These are phyloP conservation scores for Medicago arabica DNA, from an alignment of 306 rosid genomes.

Conservation along the genomic window DNA sequence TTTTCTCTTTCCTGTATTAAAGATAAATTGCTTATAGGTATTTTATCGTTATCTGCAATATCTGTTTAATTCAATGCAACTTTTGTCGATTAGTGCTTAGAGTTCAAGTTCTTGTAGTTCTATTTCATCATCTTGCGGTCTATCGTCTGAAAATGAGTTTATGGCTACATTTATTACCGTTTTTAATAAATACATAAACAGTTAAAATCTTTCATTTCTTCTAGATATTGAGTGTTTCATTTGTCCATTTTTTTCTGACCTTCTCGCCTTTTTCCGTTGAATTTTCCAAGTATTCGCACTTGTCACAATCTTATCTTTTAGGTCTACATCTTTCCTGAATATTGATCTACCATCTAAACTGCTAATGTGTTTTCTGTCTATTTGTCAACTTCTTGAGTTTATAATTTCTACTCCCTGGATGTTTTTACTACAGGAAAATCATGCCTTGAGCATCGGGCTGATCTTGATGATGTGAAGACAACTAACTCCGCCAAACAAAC, in stretches of 20 bases:
- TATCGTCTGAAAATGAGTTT: slow-evolving; percentile 14
- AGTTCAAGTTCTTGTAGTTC: slow-evolving; percentile 22
- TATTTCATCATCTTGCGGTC: background rate
- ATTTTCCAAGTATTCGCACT: slow-evolving; percentile 1
- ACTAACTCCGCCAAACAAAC: slow-evolving; percentile 48
- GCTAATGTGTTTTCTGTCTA: slow-evolving; percentile 1
- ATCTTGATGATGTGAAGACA: slow-evolving; percentile 45
- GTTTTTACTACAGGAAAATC: slow-evolving; percentile 57
- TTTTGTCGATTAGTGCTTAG: slow-evolving; percentile 10
- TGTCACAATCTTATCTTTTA: slow-evolving; percentile 8
- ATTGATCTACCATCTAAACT: slow-evolving; percentile 26
- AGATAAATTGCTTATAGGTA: background rate
- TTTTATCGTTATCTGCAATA: background rate
- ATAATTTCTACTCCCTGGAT: slow-evolving; percentile 30
- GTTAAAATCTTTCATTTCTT: slow-evolving; percentile 11
- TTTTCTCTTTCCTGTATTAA: background rate
- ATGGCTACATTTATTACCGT: slow-evolving; percentile 15
- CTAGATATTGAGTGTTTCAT: slow-evolving; percentile 5
- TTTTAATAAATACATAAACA: slow-evolving; percentile 1
- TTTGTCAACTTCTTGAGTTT: slow-evolving; percentile 9
- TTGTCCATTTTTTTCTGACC: background rate
- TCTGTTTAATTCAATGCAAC: slow-evolving; percentile 13
- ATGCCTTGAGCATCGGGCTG: slow-evolving; percentile 43
- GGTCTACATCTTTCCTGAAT: slow-evolving; percentile 6
- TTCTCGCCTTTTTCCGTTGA: slow-evolving; percentile 21